Evolutionary conservation across 169 alveolate species (phyloP), one percentile per base, ranked within the genome.

Genomic region (Eimeria zaria): DNA sequence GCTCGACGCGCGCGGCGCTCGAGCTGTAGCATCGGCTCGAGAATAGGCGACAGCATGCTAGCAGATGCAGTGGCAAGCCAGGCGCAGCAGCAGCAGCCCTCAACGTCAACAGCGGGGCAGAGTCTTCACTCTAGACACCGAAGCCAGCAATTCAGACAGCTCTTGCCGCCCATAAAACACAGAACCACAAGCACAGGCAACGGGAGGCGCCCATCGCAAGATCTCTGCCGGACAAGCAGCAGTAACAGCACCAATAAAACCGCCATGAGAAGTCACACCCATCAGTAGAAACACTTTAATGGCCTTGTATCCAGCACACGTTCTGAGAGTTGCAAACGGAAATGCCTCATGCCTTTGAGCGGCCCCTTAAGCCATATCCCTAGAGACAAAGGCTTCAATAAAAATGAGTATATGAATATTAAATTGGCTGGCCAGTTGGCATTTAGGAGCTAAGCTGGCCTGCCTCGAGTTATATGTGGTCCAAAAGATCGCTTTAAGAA

Each of bases 161-260:
- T 84, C 16, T 39, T 84, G 39, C 78, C 92, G 16, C 92, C 92
- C 16, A 44, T 58, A 53, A 84, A 84, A 53, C 92, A 58, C 74
- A 84, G 92, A 80, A 53, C 74, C 92, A 60, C 92, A 33, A 84
- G 78, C 78, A 84, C 71, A 33, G 78, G 92, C 55, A 60, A 44
- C 44, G 92, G 76, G 46, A 22, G 78, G 27, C 92, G 92, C 92
- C 27, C 92, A 58, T 84, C 92, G 78, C 92, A 84, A 58, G 92
- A 60, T 36, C 64, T 60, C 39, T 60, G 80, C 80, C 78, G 80
- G 41, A 53, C 92, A 33, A 55, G 74, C 78, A 84, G 92, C 92
- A n/a, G 60, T 60, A 84, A 30, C 36, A 80, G 92, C 55, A 30
- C 80, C 92, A 84, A 33, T n/a, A 84, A 60, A 46, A 39, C 24